Evolutionary conservation across 495 filamentous ascomycete species (phyloP).

Genomic region (Terfezia boudieri): DNA sequence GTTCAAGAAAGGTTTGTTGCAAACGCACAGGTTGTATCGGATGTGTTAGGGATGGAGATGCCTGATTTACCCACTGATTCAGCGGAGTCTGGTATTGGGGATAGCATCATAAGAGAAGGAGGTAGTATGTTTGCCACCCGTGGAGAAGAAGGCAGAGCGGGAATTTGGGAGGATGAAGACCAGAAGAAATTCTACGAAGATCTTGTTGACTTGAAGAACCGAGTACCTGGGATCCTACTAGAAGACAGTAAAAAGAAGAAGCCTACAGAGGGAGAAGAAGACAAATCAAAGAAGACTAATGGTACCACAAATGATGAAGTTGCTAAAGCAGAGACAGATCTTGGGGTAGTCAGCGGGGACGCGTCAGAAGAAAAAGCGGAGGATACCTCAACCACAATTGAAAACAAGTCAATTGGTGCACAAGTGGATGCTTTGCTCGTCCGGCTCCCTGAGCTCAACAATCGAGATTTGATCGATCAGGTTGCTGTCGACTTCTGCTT

Average conservation of each 20-base stretch:
- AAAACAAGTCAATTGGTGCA: conserved; percentile 91
- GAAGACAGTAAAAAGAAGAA: conserved; percentile 97
- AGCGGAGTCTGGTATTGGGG: conserved; percentile 34
- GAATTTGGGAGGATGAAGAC: conserved; percentile 98
- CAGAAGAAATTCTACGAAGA: conserved; percentile 97
- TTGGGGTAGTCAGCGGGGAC: conserved; percentile 7
- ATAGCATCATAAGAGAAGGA: conserved; percentile 27
- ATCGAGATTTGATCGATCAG: conserved; percentile 77
- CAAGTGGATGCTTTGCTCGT: conserved; percentile 83
- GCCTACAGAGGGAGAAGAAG: conserved; percentile 19
- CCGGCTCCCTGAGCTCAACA: conserved; percentile 71
- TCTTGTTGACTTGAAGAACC: conserved; percentile 79
- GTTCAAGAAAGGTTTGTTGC: conserved; percentile 71
- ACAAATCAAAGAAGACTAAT: conserved; percentile 27
- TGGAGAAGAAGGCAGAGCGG: conserved; percentile 70
- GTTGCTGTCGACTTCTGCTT: conserved; percentile 92
- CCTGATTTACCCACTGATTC: conserved; percentile 73
- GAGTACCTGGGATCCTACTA: conserved; percentile 76
- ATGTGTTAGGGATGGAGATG: conserved; percentile 81
- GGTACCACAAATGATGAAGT: conserved; percentile 19
- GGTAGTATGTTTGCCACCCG: conserved; percentile 85
- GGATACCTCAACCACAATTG: conserved; percentile 78
- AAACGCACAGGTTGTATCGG: conserved; percentile 79
- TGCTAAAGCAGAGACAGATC: conserved; percentile 7
- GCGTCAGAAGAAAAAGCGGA: conserved; percentile 39